These are phyloP conservation scores for Ustulina deusta DNA, from an alignment of 2,329 filamentous ascomycete species.

Conservation along the genomic window DNA sequence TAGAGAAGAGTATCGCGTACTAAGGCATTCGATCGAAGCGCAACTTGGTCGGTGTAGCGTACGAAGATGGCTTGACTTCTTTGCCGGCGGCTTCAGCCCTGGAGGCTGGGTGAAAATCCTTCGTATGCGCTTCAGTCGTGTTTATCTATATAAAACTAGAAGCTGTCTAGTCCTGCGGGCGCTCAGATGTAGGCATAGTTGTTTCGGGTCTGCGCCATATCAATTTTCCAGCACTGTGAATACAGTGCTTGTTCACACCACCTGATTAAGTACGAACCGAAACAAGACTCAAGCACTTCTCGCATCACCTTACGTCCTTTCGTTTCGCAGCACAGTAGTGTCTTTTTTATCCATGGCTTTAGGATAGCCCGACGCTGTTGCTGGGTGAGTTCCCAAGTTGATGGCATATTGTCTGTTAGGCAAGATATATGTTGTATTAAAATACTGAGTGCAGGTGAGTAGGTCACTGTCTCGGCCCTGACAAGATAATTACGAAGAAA, in stretches of 20 bases:
- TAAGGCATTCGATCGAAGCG: neutral
- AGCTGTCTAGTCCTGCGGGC: neutral
- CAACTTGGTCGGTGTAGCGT: neutral
- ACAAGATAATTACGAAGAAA: neutral
- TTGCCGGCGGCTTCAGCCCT: slow-evolving; percentile 29
- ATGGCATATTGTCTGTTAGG: neutral
- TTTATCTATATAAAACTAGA: neutral
- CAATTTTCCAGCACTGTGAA: neutral
- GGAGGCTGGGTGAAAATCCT: slow-evolving; percentile 13
- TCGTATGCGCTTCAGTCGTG: neutral
- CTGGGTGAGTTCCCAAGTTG: neutral
- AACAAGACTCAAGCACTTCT: neutral
- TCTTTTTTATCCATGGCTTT: neutral
- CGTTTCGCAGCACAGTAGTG: neutral
- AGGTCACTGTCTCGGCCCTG: neutral
- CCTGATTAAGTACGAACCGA: neutral
- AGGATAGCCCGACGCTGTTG: neutral
- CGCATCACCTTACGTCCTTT: neutral
- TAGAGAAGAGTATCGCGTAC: neutral
- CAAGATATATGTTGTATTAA: neutral
- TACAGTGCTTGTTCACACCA: neutral
- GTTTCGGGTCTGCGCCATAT: slow-evolving; percentile 16
- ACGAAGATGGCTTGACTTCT: slow-evolving; percentile 15
- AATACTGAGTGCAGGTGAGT: neutral
- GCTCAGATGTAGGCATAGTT: slow-evolving; percentile 9